A percentile compares a stretch with the other conserved stretches of the same genome.
Conservation (phyloP, 192 early-diverging fungal species). For the Entophlyctis luteolus region DNA sequence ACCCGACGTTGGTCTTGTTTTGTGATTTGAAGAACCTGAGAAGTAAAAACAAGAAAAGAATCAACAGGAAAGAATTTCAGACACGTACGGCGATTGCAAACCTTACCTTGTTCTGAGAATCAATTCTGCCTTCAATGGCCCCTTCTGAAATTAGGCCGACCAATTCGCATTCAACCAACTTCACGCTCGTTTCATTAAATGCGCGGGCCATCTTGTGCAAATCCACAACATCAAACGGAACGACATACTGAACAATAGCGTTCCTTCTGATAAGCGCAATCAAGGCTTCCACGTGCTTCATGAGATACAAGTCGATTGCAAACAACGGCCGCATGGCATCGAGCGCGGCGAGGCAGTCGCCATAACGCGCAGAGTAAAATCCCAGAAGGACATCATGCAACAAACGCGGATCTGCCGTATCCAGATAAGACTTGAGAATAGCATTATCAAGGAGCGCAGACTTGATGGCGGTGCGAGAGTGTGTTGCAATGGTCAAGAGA, state of each 20-base stretch:
- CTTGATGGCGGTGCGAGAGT: slow-evolving; percentile 69
- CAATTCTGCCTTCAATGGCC: slow-evolving; percentile 72
- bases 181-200: slow-evolving; percentile 41
- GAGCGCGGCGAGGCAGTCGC: slow-evolving; percentile 61
- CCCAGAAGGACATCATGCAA: slow-evolving; percentile 52
- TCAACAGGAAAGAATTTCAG: too few relatives aligned
- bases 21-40: slow-evolving; percentile 65
- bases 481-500: slow-evolving; percentile 73
- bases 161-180: slow-evolving; percentile 68
- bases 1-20: slow-evolving; percentile 61
- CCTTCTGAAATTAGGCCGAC: slow-evolving; percentile 66
- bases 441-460: slow-evolving; percentile 66
- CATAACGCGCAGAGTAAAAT: slow-evolving; percentile 77
- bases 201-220: slow-evolving; percentile 71
- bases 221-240: slow-evolving; percentile 75
- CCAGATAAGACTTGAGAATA: slow-evolving; percentile 72
- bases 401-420: slow-evolving; percentile 65
- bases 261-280: slow-evolving; percentile 69
- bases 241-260: slow-evolving; percentile 78
- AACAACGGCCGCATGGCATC: slow-evolving; percentile 55
- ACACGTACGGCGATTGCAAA: background rate
- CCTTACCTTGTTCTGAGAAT: slow-evolving; percentile 80
- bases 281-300: slow-evolving; percentile 64
- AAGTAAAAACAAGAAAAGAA: too few relatives aligned
- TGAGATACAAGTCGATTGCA: slow-evolving; percentile 69